phyloP scores from a whole-genome alignment of 129 eudicot genomes.

The Calendula officinalis region DNA sequence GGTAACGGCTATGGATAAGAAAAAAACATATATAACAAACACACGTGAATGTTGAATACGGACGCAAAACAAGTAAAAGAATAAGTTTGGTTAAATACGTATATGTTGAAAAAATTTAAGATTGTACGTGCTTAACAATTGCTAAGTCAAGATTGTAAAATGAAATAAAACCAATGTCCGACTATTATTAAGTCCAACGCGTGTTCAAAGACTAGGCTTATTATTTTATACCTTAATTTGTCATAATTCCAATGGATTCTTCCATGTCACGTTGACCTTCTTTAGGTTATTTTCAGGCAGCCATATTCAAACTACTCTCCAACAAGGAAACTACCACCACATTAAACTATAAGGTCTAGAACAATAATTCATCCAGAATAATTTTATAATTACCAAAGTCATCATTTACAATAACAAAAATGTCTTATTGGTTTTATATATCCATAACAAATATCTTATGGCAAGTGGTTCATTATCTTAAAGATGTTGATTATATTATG shows the following conservation, averaged over 20 bases:
- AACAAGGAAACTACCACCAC: conserved; percentile 20
- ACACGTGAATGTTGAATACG: too few relatives aligned
- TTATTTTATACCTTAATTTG: not conserved
- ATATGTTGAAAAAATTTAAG: not conserved
- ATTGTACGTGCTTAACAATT: not conserved
- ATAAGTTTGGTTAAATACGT: not conserved
- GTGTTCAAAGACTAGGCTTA: conserved; percentile 4
- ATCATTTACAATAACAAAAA: too few relatives aligned
- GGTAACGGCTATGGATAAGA: too few relatives aligned
- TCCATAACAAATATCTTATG: too few relatives aligned
- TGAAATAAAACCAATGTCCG: not conserved
- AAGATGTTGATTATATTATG: too few relatives aligned
- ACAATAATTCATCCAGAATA: not conserved
- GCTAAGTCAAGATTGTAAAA: not conserved
- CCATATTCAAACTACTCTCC: conserved; percentile 9
- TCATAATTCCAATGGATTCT: conserved; percentile 20
- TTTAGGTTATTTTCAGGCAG: conserved; percentile 11
- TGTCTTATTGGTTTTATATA: too few relatives aligned
- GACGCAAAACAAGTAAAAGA: too few relatives aligned
- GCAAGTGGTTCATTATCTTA: too few relatives aligned
- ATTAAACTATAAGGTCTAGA: conserved; percentile 3
- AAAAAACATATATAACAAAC: too few relatives aligned
- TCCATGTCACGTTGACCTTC: conserved; percentile 31
- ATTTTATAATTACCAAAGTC: not conserved
- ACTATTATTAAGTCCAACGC: conserved; percentile 7